Conservation (phyloP, 306 rosid genomes). For the Canavalia ensiformis region DNA sequence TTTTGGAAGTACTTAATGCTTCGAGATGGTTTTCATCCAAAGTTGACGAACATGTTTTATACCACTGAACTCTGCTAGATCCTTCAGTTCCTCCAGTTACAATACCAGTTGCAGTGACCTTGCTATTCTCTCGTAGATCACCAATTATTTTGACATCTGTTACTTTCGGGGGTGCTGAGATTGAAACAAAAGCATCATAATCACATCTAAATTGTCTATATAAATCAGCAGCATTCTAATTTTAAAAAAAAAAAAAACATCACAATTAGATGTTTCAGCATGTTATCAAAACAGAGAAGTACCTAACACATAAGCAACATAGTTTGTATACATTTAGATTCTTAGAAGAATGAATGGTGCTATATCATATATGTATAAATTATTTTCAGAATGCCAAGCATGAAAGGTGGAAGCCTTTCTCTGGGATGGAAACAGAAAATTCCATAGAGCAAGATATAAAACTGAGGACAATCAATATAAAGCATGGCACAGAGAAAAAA, state of each 20-base stretch:
- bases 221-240: constrained; percentile 22
- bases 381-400: neutral
- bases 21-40: constrained; percentile 83
- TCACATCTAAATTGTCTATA: constrained; percentile 12
- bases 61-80: constrained; percentile 97
- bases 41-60: constrained; percentile 72
- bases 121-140: constrained; percentile 85
- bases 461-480: neutral
- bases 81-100: constrained; percentile 98
- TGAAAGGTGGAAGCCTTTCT: constrained; percentile 13
- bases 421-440: neutral
- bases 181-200: constrained; percentile 38
- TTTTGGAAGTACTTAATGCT: constrained; percentile 83
- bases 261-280: constrained; percentile 14
- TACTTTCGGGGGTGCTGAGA: constrained; percentile 96
- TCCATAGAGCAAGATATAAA: neutral
- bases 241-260: neutral
- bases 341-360: constrained; percentile 5
- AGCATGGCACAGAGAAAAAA: neutral
- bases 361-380: neutral
- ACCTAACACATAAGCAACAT: constrained; percentile 29
- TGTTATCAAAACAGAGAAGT: constrained; percentile 28
- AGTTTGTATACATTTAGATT: constrained; percentile 6
- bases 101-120: constrained; percentile 80
- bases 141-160: constrained; percentile 77